Evolutionary conservation across 2,329 filamentous ascomycete genomes (phyloP).

Genomic region (Macroventuria anomochaeta): DNA sequence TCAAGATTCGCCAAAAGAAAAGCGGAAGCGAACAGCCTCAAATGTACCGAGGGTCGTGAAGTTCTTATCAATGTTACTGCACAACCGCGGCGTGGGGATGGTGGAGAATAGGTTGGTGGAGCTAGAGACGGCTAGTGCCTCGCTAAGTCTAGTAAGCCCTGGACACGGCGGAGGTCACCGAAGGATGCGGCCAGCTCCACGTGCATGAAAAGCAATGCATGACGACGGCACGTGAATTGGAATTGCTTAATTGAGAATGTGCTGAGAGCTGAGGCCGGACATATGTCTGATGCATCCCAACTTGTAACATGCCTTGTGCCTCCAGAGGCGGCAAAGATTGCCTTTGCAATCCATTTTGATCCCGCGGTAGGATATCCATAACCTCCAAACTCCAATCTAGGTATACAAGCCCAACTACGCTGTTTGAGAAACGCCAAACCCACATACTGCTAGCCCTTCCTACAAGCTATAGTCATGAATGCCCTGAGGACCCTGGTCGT

Average conservation of each 20-base stretch:
- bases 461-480: conserved; percentile 63
- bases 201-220: conserved; percentile 7
- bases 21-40: conserved; percentile 9
- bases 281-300: background rate
- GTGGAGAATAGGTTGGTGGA: conserved; percentile 5
- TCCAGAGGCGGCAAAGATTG: background rate
- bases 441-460: background rate
- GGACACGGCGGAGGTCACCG: conserved; percentile 8
- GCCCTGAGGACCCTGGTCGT: conserved; percentile 68
- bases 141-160: conserved; percentile 14
- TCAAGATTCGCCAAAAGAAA: background rate
- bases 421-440: background rate
- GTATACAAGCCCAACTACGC: conserved; percentile 20
- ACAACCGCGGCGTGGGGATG: conserved; percentile 13
- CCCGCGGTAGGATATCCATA: conserved; percentile 29
- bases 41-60: conserved; percentile 3
- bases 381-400: conserved; percentile 30
- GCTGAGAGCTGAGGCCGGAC: background rate
- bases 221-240: conserved; percentile 1
- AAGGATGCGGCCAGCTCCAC: conserved; percentile 15
- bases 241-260: background rate
- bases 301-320: background rate
- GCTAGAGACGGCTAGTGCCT: conserved; percentile 20
- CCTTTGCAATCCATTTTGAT: conserved; percentile 11
- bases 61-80: conserved; percentile 14